phyloP scores from a whole-genome alignment of 352 stramenopile genomes.

The Phytopythium aichiense region DNA sequence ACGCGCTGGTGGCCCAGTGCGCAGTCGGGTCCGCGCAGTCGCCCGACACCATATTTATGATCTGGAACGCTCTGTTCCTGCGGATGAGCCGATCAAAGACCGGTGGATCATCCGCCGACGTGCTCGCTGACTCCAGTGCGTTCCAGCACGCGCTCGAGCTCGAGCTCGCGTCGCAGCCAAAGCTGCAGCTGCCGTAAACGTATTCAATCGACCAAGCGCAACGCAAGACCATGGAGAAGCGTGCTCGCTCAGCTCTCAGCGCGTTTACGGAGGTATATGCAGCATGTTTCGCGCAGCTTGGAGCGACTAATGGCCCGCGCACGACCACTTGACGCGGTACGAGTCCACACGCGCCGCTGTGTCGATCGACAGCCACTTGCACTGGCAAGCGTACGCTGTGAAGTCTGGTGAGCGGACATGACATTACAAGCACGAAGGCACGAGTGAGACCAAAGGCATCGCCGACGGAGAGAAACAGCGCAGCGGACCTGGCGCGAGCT shows the following conservation, averaged over 20 bases:
- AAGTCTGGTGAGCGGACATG: conserved; percentile 19
- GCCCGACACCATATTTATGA: conserved; percentile 45
- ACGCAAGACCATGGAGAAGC: too few species aligned
- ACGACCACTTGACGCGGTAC: conserved; percentile 68
- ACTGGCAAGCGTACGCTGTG: conserved; percentile 75
- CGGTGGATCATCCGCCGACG: conserved; percentile 5
- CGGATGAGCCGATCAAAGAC: conserved; percentile 26
- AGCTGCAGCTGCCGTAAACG: conserved; percentile 32
- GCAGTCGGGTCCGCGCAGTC: conserved; percentile 39
- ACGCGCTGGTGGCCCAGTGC: conserved; percentile 58
- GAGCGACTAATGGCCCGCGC: conserved; percentile 47
- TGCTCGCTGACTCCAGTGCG: conserved; percentile 13
- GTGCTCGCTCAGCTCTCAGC: neutral
- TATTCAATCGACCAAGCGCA: neutral
- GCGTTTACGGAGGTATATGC: neutral
- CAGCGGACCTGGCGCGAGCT: conserved; percentile 34
- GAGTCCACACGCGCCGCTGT: conserved; percentile 41
- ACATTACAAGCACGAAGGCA: neutral
- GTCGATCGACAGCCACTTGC: conserved; percentile 71
- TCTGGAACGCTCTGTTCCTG: conserved; percentile 59
- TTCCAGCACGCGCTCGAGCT: conserved; percentile 40
- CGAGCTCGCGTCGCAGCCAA: conserved; percentile 50
- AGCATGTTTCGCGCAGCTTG: neutral
- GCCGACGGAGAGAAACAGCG: neutral
- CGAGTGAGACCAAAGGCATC: neutral